phyloP scores from a whole-genome alignment of 2,329 filamentous ascomycete genomes.

The Aspergillus texensis region DNA sequence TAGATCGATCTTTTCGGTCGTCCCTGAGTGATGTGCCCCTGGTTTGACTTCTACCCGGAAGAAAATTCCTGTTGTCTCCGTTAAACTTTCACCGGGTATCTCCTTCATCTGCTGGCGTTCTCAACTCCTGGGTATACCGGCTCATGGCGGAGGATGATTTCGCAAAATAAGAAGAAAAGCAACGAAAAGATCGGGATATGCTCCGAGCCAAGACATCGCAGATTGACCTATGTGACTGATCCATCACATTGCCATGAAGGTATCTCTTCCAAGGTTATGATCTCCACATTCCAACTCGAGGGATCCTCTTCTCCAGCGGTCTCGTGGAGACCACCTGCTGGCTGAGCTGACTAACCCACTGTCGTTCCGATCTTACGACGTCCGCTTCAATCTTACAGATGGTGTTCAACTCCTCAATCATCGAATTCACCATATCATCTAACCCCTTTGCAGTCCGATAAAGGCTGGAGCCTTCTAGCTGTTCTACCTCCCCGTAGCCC shows the following conservation, averaged over 20 bases:
- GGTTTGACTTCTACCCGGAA: not conserved
- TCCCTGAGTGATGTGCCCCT: not conserved
- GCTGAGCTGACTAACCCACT: conserved; percentile 34
- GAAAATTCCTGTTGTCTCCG: not conserved
- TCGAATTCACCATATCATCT: conserved; percentile 33
- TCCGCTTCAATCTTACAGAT: conserved; percentile 41
- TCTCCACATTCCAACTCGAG: conserved; percentile 33
- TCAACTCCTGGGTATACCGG: not conserved
- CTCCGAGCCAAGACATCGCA: not conserved
- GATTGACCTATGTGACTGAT: not conserved
- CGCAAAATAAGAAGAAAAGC: not conserved
- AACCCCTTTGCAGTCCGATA: conserved; percentile 32
- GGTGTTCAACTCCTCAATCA: conserved; percentile 40
- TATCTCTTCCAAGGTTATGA: conserved; percentile 14
- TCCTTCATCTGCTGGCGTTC: not conserved
- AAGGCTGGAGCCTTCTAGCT: conserved; percentile 34
- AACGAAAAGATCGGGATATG: not conserved
- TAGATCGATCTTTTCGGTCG: not conserved
- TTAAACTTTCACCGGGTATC: not conserved
- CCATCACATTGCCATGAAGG: not conserved
- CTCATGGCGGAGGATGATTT: not conserved
- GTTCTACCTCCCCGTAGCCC: conserved; percentile 28
- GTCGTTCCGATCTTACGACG: conserved; percentile 36
- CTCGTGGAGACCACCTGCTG: conserved; percentile 24
- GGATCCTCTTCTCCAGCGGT: conserved; percentile 12